phyloP scores from a whole-genome alignment of 495 filamentous ascomycete species.

The Neurospora hispaniola region DNA sequence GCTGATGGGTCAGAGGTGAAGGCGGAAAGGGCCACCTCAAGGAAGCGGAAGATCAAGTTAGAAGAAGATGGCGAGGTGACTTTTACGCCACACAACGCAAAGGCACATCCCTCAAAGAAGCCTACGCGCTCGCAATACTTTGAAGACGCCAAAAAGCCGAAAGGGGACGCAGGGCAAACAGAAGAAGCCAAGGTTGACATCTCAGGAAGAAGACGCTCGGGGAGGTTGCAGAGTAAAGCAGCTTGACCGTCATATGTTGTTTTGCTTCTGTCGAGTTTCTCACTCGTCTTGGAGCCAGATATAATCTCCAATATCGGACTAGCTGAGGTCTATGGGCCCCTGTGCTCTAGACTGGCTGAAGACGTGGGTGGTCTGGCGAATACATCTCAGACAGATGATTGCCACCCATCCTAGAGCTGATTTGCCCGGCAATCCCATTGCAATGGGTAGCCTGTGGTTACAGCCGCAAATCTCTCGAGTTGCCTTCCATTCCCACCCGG shows the following conservation, averaged over 20 bases:
- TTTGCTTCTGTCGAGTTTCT: neutral
- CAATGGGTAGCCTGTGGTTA: neutral
- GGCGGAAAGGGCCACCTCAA: slow-evolving; percentile 4
- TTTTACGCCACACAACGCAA: neutral
- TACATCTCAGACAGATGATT: neutral
- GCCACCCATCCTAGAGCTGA: neutral
- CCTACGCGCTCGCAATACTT: slow-evolving; percentile 1
- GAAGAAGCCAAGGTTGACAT: slow-evolving; percentile 1
- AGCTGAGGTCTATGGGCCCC: neutral
- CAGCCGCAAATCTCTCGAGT: neutral
- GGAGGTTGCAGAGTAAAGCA: slow-evolving; percentile 18
- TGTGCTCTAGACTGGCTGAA: neutral
- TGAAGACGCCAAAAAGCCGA: slow-evolving; percentile 5
- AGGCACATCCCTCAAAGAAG: slow-evolving; percentile 20
- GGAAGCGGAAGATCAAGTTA: slow-evolving; percentile 4
- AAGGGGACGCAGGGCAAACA: slow-evolving; percentile 4
- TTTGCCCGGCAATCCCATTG: neutral
- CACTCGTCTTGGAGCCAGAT: neutral
- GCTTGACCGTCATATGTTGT: neutral
- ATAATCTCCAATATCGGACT: neutral
- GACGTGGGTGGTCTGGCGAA: neutral
- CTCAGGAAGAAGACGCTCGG: slow-evolving; percentile 25
- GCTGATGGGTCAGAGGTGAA: slow-evolving; percentile 1
- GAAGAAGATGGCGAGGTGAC: neutral
- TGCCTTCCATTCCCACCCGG: neutral